Evolutionary conservation across 2,329 filamentous ascomycete genomes (phyloP).

Genomic region (Diaporthe sp.): DNA sequence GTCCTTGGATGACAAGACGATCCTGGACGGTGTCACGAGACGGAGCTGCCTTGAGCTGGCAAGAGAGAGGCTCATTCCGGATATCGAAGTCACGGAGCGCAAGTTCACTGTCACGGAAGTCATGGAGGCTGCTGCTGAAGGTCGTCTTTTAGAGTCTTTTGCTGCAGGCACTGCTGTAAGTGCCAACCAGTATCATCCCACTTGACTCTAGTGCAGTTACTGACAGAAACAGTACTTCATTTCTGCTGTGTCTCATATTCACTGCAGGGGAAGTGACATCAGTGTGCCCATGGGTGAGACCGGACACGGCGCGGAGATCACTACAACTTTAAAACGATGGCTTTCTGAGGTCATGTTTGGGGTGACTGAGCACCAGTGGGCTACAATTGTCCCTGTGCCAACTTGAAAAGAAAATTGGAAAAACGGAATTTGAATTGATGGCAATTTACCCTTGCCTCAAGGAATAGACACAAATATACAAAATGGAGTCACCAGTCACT

Average conservation of each 20-base stretch:
- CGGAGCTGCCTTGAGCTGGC: not conserved
- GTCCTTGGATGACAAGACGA: not conserved
- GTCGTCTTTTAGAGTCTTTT: not conserved
- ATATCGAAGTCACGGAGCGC: not conserved
- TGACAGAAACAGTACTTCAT: not conserved
- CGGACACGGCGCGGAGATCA: not conserved
- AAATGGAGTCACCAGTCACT: too few relatives aligned
- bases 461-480: too few relatives aligned
- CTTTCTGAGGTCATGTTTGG: not conserved
- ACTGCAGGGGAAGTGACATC: not conserved
- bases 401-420: too few relatives aligned
- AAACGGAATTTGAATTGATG: not conserved
- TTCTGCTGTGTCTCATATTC: not conserved
- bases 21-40: not conserved
- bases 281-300: not conserved
- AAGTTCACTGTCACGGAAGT: not conserved
- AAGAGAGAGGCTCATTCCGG: not conserved
- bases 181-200: not conserved
- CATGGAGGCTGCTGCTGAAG: not conserved
- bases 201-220: not conserved
- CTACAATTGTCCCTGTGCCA: not conserved
- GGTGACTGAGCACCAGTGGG: rapidly evolving
- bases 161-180: not conserved
- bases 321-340: not conserved
- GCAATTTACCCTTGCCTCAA: too few relatives aligned